Percentiles rank a stretch among this genome's conserved stretches.
phyloP scores from a whole-genome alignment of 495 filamentous ascomycete species.

The Xylaria castorea region DNA sequence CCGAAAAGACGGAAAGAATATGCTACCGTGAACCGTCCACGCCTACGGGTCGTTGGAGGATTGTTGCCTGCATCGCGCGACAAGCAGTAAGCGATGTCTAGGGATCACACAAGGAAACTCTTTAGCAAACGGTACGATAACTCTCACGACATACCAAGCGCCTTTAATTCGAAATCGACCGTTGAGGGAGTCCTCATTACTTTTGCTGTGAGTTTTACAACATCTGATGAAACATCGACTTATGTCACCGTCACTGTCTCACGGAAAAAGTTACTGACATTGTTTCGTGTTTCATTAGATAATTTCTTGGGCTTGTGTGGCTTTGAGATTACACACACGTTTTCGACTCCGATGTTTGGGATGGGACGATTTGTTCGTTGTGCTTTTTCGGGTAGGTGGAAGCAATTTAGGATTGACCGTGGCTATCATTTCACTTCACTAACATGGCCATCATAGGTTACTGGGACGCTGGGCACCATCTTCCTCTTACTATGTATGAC shows the following conservation, averaged over 20 bases:
- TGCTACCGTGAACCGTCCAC: constrained; percentile 11
- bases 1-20: constrained; percentile 10
- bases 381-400: constrained; percentile 37
- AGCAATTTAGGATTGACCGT: background rate
- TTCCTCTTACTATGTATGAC: constrained; percentile 37
- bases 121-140: constrained; percentile 16
- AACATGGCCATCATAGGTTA: constrained; percentile 28
- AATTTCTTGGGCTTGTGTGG: constrained; percentile 38
- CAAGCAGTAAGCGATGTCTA: constrained; percentile 27
- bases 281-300: constrained; percentile 22
- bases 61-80: constrained; percentile 7
- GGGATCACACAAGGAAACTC: background rate
- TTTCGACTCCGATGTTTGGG: constrained; percentile 35
- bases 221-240: background rate
- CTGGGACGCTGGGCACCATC: constrained; percentile 34
- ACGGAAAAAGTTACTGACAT: background rate
- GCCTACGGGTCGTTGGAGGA: constrained; percentile 19
- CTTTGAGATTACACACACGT: constrained; percentile 37
- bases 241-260: background rate
- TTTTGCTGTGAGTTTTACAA: constrained; percentile 35
- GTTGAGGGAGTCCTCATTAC: constrained; percentile 34
- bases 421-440: background rate
- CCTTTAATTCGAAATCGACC: constrained; percentile 18
- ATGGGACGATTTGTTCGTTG: constrained; percentile 43
- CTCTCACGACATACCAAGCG: constrained; percentile 1